Conservation (phyloP, 441 rosid genomes). For the Pelargonium myrrhifolium region DNA sequence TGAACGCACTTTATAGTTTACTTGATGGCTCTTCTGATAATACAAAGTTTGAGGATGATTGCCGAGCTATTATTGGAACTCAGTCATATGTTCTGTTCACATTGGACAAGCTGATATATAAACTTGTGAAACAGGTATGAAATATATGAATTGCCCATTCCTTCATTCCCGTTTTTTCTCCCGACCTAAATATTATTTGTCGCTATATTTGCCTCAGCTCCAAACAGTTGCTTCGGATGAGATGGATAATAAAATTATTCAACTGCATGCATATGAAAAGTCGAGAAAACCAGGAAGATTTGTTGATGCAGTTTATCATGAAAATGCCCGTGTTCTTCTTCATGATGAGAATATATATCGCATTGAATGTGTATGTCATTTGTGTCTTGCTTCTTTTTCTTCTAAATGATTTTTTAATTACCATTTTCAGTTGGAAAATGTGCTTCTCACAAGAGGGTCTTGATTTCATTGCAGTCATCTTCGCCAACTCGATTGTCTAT, state of each 20-base stretch:
- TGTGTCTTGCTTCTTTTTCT: not conserved
- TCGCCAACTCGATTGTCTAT: slow-evolving; percentile 50
- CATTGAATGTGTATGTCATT: slow-evolving; percentile 70
- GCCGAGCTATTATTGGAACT: slow-evolving; percentile 90
- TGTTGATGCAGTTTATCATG: slow-evolving; percentile 65
- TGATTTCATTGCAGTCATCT: slow-evolving; percentile 44
- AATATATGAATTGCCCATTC: slow-evolving; percentile 5
- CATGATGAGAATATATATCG: slow-evolving; percentile 88
- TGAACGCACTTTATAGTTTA: slow-evolving; percentile 82
- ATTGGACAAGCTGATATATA: slow-evolving; percentile 85
- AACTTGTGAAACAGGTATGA: slow-evolving; percentile 86
- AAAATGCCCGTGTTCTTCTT: slow-evolving; percentile 77
- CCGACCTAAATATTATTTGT: slow-evolving; percentile 10
- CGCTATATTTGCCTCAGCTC: slow-evolving; percentile 44
- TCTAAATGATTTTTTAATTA: slow-evolving; percentile 1
- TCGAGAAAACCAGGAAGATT: slow-evolving; percentile 66
- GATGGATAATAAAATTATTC: slow-evolving; percentile 81
- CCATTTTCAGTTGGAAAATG: not conserved
- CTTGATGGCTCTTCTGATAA: slow-evolving; percentile 95
- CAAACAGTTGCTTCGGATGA: slow-evolving; percentile 77
- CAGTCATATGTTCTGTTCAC: slow-evolving; percentile 93
- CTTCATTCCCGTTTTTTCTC: slow-evolving; percentile 1
- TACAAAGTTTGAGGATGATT: slow-evolving; percentile 93
- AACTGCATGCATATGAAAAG: slow-evolving; percentile 69
- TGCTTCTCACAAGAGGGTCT: not conserved